Evolutionary conservation across 495 filamentous ascomycete genomes (phyloP).

Genomic region (Thozetella sp.): DNA sequence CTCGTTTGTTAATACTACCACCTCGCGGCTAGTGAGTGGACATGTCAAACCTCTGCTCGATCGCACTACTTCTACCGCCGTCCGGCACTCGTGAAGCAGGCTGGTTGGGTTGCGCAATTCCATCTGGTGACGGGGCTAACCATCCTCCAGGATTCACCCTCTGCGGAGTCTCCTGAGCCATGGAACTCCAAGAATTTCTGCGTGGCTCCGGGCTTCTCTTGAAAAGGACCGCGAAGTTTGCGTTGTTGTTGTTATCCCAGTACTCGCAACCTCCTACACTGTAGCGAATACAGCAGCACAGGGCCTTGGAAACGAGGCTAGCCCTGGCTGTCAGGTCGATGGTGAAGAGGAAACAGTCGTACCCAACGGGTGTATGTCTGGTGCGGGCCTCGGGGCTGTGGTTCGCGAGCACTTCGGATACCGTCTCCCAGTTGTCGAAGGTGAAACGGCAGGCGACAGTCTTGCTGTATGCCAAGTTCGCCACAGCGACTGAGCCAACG

Average conservation of each 20-base stretch:
- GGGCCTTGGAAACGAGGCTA: slow-evolving; percentile 79
- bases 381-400: slow-evolving; percentile 75
- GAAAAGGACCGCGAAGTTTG: slow-evolving; percentile 89
- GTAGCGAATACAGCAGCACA: slow-evolving; percentile 87
- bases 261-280: slow-evolving; percentile 76
- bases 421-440: slow-evolving; percentile 91
- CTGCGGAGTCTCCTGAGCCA: too few species aligned
- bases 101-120: too few species aligned
- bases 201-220: too few species aligned
- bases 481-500: slow-evolving; percentile 74
- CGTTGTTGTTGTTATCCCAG: slow-evolving; percentile 84
- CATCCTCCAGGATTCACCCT: too few species aligned
- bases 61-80: too few species aligned
- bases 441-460: slow-evolving; percentile 83
- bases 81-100: too few species aligned
- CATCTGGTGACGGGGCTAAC: too few species aligned
- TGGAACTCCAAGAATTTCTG: too few species aligned
- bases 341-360: slow-evolving; percentile 84
- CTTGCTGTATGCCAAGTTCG: slow-evolving; percentile 86
- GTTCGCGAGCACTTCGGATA: slow-evolving; percentile 84
- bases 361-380: slow-evolving; percentile 63
- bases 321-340: slow-evolving; percentile 84
- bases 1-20: too few species aligned
- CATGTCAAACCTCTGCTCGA: too few species aligned
- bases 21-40: too few species aligned